Conservation (phyloP, 768 basidiomycete genomes). For the Suillus lakei region DNA sequence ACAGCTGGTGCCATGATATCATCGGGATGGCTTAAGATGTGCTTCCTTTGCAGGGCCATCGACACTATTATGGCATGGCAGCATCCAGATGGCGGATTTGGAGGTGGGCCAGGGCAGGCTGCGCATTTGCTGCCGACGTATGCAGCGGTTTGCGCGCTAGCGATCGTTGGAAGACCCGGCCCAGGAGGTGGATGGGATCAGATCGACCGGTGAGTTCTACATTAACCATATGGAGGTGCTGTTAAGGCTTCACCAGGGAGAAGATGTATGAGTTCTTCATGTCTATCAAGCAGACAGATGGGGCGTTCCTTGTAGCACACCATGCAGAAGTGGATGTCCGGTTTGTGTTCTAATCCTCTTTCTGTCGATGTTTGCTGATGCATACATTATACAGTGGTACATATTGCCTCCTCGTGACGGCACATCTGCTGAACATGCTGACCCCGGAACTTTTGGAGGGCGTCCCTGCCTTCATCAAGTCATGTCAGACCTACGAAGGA, state of each 20-base stretch:
- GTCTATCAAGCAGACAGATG: slow-evolving; percentile 90
- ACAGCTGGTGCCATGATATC: neutral
- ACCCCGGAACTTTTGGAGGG: slow-evolving; percentile 86
- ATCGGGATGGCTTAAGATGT: neutral
- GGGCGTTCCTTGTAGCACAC: slow-evolving; percentile 87
- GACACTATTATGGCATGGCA: slow-evolving; percentile 83
- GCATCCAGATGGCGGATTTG: slow-evolving; percentile 88
- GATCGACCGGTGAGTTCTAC: slow-evolving; percentile 68
- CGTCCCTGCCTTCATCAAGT: slow-evolving; percentile 79
- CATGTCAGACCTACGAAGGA: slow-evolving; percentile 97
- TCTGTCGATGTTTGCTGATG: neutral
- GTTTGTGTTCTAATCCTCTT: slow-evolving; percentile 43
- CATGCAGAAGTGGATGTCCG: slow-evolving; percentile 94
- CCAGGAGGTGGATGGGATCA: slow-evolving; percentile 83
- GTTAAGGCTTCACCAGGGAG: slow-evolving; percentile 45
- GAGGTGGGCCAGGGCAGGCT: slow-evolving; percentile 88
- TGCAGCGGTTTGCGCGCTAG: slow-evolving; percentile 82
- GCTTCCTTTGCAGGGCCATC: slow-evolving; percentile 57
- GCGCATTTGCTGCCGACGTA: slow-evolving; percentile 92
- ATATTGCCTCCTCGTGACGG: slow-evolving; percentile 88
- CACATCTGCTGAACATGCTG: slow-evolving; percentile 81
- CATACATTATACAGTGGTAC: slow-evolving; percentile 63
- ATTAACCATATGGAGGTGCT: neutral
- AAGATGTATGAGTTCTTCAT: slow-evolving; percentile 89
- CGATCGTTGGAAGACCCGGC: slow-evolving; percentile 78